Conservation (phyloP, 1,284 basidiomycete genomes). For the Crepidotus sp. region DNA sequence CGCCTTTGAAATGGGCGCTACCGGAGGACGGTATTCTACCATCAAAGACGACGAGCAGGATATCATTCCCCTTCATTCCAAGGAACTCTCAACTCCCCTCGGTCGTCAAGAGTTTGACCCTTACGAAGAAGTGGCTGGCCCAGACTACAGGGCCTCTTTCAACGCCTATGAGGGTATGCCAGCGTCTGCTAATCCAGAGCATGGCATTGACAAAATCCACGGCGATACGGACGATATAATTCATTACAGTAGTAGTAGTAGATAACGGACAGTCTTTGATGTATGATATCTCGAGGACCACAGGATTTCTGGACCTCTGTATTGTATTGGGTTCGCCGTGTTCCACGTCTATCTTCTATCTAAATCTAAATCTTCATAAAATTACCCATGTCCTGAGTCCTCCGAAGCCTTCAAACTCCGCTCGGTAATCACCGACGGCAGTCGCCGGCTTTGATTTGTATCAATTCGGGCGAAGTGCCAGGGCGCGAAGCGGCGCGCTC, state of each 20-base stretch:
- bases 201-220: background rate
- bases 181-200: slow-evolving; percentile 3
- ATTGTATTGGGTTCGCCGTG: too few relatives aligned
- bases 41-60: slow-evolving; percentile 14
- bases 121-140: slow-evolving; percentile 15
- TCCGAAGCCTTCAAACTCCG: too few relatives aligned
- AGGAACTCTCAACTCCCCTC: background rate
- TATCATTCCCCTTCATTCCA: slow-evolving; percentile 10
- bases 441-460: too few relatives aligned
- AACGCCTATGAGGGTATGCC: slow-evolving; percentile 16
- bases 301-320: too few relatives aligned
- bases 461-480: too few relatives aligned
- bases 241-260: background rate
- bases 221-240: background rate
- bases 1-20: slow-evolving; percentile 22
- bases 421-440: too few relatives aligned
- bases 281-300: background rate
- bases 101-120: slow-evolving; percentile 13
- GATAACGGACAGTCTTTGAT: background rate
- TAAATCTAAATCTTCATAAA: too few relatives aligned
- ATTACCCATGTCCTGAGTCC: too few relatives aligned
- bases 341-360: too few relatives aligned
- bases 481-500: too few relatives aligned
- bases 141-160: slow-evolving; percentile 12
- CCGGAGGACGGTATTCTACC: slow-evolving; percentile 10